Evolutionary conservation across 2,329 filamentous ascomycete species (phyloP).

Genomic region (Neopestalotiopsis clavispora): DNA sequence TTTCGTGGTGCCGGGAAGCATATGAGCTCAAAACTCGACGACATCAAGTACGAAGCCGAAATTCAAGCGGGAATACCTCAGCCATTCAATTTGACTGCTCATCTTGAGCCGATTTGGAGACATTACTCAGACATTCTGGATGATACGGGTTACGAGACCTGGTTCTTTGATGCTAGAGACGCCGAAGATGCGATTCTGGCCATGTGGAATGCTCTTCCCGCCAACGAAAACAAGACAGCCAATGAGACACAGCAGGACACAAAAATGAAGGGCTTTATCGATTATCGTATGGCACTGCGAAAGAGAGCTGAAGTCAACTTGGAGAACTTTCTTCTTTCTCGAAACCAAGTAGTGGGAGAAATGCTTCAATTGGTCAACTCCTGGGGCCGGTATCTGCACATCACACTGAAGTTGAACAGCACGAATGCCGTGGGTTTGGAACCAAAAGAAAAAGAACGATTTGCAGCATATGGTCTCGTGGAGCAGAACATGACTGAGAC

Average conservation of each 20-base stretch:
- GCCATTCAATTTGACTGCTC: neutral
- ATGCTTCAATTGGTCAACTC: slow-evolving; percentile 3
- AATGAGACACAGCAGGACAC: neutral
- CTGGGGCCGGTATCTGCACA: neutral
- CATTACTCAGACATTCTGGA: slow-evolving; percentile 12
- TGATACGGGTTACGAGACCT: slow-evolving; percentile 13
- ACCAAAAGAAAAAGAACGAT: neutral
- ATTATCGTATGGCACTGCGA: slow-evolving; percentile 14
- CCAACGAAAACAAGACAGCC: neutral
- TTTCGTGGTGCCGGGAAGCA: neutral
- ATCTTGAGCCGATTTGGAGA: neutral
- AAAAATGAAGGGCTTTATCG: slow-evolving; percentile 11
- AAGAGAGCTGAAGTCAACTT: slow-evolving; percentile 19
- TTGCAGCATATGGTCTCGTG: neutral
- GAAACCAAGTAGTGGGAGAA: neutral
- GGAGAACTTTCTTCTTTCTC: slow-evolving; percentile 17
- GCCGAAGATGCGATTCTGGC: slow-evolving; percentile 17
- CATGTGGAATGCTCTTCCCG: slow-evolving; percentile 14
- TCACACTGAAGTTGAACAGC: neutral
- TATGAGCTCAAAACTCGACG: neutral
- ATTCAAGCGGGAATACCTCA: neutral
- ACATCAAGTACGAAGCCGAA: neutral
- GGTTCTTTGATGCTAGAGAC: slow-evolving; percentile 15
- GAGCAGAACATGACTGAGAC: neutral
- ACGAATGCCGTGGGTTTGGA: neutral